Base-by-base conservation (phyloP, 2,329 filamentous ascomycete species). In the Coniella vitis region DNA sequence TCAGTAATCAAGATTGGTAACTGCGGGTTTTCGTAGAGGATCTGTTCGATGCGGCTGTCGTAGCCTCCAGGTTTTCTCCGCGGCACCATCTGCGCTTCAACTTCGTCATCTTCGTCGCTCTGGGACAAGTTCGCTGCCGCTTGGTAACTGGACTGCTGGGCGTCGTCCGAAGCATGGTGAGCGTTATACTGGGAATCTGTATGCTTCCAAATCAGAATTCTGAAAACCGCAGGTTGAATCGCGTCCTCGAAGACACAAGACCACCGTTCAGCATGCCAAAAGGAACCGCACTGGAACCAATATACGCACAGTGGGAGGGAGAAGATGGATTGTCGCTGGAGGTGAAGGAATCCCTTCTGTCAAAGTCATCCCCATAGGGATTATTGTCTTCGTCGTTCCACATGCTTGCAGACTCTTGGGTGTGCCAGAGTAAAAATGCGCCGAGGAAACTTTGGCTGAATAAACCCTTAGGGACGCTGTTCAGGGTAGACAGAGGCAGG, bases 351-450 rank as follows among this genome's bases (percentile, higher is more conserved):
- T 94, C 87, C 60, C 87, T 83, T 60, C 87, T 86, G 66, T 93
- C 87, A 72, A 95, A 96, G 67, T 88, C 91, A 61, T 75, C 81
- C 56, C 90, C 90, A 63, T 97, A 96, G 4, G 91, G 91, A 66
- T 97, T 97, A 71, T 97, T 97, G 64, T 97, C 89, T 71, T 97
- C 91, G 74, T 97, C 90, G 77, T 96, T 94, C 91, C 91, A 97
- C 91, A 97, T 97, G 58, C 60, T 77, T 65, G 46, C 47, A 29
- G 48, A 19, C 2, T 38, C 40, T 54, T 12, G 37, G 29, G n/a
- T 17, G 19, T 20, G 21, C 25, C 20, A 17, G 29, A 9, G 12
- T 22, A 16, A 19, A 7, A 22, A 21, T 9, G n/a, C n/a, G n/a
- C n/a, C n/a, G n/a, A n/a, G n/a, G n/a, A n/a, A n/a, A n/a, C n/a